Evolutionary conservation across 371 early-diverging fungal species (phyloP), one percentile per base, ranked within the genome.

Genomic region (Gilbertella persicaria): DNA sequence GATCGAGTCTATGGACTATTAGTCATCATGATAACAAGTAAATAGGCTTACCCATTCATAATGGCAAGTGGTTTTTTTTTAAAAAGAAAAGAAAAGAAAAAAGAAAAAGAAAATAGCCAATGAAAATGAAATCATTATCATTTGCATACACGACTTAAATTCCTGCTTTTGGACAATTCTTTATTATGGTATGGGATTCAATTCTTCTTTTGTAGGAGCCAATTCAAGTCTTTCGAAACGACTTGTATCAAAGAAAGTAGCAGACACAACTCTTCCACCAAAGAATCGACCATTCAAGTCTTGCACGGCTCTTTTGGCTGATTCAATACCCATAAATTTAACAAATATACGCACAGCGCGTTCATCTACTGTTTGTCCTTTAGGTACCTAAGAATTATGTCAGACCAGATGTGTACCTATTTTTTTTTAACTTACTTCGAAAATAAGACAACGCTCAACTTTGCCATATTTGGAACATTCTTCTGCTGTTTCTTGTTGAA

Each of bases 281-380:
- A 92, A 92, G 55, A 75, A 90, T 4, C 92, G 82, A 14, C 87
- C 85, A 57, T 92, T 66, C 48, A 92, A 54, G 56, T 85, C 90
- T 6, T 50, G 44, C 5, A 79, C 48, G 2, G 92, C 90, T 20
- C 62, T 58, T n/a, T 64, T 60, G 4, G 88, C 90, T 7, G 83
- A 68, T 16, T 70, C 73, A 0, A 56, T 29, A 4, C 62, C 29
- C 3, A 51, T 69, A 65, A 91, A 91, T 51, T 85, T 80, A 13
- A 91, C 85, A 67, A 84, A 91, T 17, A 91, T 86, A 23, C 85
- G 75, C 7, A 88, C 89, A 1, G 85, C 80, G 45, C 82, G 77
- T n/a, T 85, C 79, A 7, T 80, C 73, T 5, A 77, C 68, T 5
- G 81, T 75, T 51, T 62, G 73, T 19, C 83, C 77, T 62, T 70